These are phyloP conservation scores for Silene conica DNA, from an alignment of 148 eudicot genomes.

Conservation along the genomic window DNA sequence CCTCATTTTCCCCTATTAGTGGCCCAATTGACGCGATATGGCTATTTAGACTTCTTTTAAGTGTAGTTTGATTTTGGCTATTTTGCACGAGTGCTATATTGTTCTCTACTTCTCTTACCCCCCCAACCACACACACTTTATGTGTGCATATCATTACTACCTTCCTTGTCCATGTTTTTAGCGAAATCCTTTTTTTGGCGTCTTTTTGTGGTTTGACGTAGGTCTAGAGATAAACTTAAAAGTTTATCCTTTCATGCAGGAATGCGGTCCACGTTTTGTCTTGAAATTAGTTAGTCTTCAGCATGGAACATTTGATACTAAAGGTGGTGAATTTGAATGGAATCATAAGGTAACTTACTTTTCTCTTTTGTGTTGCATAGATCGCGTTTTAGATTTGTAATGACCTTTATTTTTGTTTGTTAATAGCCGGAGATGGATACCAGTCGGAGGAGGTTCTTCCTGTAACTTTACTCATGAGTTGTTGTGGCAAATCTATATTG, in stretches of 20 bases:
- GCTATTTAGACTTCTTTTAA: not conserved
- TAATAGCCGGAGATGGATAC: constrained; percentile 94
- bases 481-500: not conserved
- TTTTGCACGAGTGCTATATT: too few relatives aligned
- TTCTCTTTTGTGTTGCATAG: not conserved
- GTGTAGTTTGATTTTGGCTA: not conserved
- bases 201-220: not conserved
- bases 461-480: constrained; percentile 34
- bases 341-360: constrained; percentile 62
- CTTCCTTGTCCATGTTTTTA: too few relatives aligned
- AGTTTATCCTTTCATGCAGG: constrained; percentile 41
- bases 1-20: not conserved
- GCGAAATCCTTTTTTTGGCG: not conserved
- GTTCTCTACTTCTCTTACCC: too few relatives aligned
- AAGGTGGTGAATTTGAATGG: constrained; percentile 90
- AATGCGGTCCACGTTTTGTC: constrained; percentile 90
- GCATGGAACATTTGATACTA: constrained; percentile 88
- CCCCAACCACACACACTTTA: too few relatives aligned
- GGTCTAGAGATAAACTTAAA: not conserved
- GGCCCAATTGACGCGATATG: not conserved
- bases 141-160: too few relatives aligned
- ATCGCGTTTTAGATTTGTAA: not conserved
- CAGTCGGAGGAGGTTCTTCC: constrained; percentile 91
- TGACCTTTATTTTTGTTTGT: constrained; percentile 6
- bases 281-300: constrained; percentile 73